A percentile compares a stretch with the other conserved stretches of the same genome.
phyloP scores from a whole-genome alignment of 2,329 filamentous ascomycete species.

The Chalara sp. region DNA sequence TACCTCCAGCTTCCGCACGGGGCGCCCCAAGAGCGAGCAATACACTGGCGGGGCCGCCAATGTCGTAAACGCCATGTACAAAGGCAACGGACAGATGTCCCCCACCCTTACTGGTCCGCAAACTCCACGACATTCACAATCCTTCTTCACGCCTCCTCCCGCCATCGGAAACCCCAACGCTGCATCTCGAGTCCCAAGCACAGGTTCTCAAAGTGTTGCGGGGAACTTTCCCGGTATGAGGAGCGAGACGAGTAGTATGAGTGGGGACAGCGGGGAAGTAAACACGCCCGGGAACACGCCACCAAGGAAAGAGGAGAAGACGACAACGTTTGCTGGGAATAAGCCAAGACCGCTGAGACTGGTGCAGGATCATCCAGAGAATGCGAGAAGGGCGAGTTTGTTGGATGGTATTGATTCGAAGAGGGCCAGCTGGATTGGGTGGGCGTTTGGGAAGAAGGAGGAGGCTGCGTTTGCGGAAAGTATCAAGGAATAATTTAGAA shows the following conservation, averaged over 20 bases:
- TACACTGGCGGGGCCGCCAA: constrained; percentile 52
- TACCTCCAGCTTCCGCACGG: constrained; percentile 42
- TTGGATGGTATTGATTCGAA: constrained; percentile 39
- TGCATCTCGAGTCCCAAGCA: constrained; percentile 43
- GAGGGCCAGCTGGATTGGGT: constrained; percentile 59
- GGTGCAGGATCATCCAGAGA: constrained; percentile 68
- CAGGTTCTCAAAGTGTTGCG: constrained; percentile 38
- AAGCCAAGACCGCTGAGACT: constrained; percentile 81
- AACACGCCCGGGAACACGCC: constrained; percentile 47
- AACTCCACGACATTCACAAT: constrained; percentile 54
- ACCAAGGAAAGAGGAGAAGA: constrained; percentile 45
- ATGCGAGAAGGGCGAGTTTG: constrained; percentile 25
- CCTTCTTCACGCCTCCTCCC: constrained; percentile 51
- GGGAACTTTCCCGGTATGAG: constrained; percentile 63
- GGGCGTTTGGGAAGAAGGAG: constrained; percentile 36
- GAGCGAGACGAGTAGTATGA: constrained; percentile 46
- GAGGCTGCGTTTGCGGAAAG: not conserved
- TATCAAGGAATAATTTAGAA: not conserved
- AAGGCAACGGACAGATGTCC: constrained; percentile 52
- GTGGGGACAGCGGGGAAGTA: constrained; percentile 55
- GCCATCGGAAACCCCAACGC: constrained; percentile 46
- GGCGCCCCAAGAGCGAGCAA: constrained; percentile 57
- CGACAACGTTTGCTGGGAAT: constrained; percentile 55
- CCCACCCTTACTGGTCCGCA: constrained; percentile 43
- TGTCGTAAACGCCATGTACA: constrained; percentile 87